phyloP scores from a whole-genome alignment of 495 filamentous ascomycete genomes.

The Podospora pseudopauciseta region DNA sequence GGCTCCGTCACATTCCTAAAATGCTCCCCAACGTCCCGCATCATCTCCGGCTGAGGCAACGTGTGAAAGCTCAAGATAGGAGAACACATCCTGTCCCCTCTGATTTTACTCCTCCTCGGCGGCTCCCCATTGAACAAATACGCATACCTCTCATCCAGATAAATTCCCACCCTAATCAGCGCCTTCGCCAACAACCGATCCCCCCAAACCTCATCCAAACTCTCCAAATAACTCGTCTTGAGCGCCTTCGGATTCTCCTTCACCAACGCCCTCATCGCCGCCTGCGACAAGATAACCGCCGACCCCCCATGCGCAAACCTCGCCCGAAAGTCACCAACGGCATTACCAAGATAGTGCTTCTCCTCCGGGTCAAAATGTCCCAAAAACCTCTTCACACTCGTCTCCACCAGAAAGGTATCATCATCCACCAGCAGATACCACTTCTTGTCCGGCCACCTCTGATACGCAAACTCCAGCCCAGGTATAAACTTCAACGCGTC shows the following conservation, averaged over 20 bases:
- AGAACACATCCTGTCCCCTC: slow-evolving; percentile 40
- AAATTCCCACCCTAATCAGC: slow-evolving; percentile 38
- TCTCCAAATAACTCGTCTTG: slow-evolving; percentile 32
- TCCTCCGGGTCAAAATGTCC: slow-evolving; percentile 37
- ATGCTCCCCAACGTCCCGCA: slow-evolving; percentile 34
- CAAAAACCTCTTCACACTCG: slow-evolving; percentile 38
- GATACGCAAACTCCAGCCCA: slow-evolving; percentile 42
- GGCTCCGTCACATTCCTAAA: slow-evolving; percentile 35
- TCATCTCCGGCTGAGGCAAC: slow-evolving; percentile 30
- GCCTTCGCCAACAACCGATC: slow-evolving; percentile 43
- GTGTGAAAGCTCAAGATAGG: slow-evolving; percentile 43
- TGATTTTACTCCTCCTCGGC: slow-evolving; percentile 40
- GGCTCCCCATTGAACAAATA: slow-evolving; percentile 47
- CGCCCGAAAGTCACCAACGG: slow-evolving; percentile 44
- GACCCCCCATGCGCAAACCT: slow-evolving; percentile 51
- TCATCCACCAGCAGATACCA: slow-evolving; percentile 50
- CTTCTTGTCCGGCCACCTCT: slow-evolving; percentile 42
- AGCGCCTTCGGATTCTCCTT: slow-evolving; percentile 33
- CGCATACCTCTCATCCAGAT: slow-evolving; percentile 43
- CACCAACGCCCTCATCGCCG: slow-evolving; percentile 36
- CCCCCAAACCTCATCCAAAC: slow-evolving; percentile 40
- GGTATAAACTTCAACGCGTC: slow-evolving; percentile 50
- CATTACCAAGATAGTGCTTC: slow-evolving; percentile 49
- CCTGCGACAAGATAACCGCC: slow-evolving; percentile 42
- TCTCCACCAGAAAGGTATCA: slow-evolving; percentile 45